phyloP scores from a whole-genome alignment of 1,284 basidiomycete genomes.

The Boletus holoroseus region DNA sequence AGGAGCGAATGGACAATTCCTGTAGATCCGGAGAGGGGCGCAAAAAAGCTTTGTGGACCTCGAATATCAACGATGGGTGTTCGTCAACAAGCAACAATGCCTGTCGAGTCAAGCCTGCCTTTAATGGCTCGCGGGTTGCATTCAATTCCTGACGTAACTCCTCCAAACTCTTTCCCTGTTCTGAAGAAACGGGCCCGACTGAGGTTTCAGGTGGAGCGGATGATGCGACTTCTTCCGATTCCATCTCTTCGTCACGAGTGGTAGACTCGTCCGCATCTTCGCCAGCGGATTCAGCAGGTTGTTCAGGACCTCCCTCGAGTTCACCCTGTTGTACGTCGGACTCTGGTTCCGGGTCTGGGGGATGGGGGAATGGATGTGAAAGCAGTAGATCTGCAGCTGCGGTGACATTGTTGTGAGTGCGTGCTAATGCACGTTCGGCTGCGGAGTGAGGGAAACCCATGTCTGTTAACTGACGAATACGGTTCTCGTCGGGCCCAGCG shows the following conservation, averaged over 20 bases:
- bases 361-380: constrained; percentile 74
- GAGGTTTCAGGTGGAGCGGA: constrained; percentile 13
- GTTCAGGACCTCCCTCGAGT: constrained; percentile 28
- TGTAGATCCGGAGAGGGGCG: constrained; percentile 57
- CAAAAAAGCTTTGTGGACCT: constrained; percentile 78
- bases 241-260: constrained; percentile 30
- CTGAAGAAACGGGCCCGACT: constrained; percentile 12
- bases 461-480: constrained; percentile 80
- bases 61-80: constrained; percentile 84
- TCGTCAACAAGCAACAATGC: constrained; percentile 81
- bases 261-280: constrained; percentile 26
- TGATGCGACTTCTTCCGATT: constrained; percentile 23
- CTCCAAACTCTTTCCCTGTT: constrained; percentile 48
- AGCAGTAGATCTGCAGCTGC: constrained; percentile 88
- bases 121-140: constrained; percentile 60
- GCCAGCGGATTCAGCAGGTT: constrained; percentile 26
- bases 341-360: constrained; percentile 50
- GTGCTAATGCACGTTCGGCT: constrained; percentile 76
- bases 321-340: constrained; percentile 35
- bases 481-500: constrained; percentile 65
- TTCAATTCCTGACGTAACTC: constrained; percentile 64
- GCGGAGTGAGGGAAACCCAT: constrained; percentile 95
- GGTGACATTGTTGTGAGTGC: constrained; percentile 84
- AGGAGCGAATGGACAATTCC: constrained; percentile 53
- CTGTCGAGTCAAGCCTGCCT: constrained; percentile 58